Evolutionary conservation across 495 filamentous ascomycete genomes (phyloP).

Genomic region (Mycothermus thermophilus): DNA sequence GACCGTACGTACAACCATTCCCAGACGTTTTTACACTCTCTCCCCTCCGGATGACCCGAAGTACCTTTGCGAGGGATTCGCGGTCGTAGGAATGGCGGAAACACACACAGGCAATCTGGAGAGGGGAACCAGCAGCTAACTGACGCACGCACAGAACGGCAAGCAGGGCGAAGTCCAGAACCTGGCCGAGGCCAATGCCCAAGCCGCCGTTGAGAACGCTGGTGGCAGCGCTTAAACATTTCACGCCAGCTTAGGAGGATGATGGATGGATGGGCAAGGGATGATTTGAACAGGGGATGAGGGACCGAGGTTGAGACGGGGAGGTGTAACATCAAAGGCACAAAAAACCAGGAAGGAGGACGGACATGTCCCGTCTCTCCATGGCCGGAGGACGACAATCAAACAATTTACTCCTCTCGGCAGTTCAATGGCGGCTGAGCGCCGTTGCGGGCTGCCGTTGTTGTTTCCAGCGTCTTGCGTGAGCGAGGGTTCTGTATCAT

Average conservation of each 20-base stretch:
- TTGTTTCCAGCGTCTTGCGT: conserved; percentile 4
- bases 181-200: conserved; percentile 58
- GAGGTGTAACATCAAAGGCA: neutral
- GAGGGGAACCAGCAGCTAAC: too few relatives aligned
- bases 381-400: too few relatives aligned
- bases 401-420: too few relatives aligned
- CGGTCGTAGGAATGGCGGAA: neutral
- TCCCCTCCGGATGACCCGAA: too few relatives aligned
- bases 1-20: conserved; percentile 85
- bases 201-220: conserved; percentile 38
- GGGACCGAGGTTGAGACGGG: neutral
- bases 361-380: too few relatives aligned
- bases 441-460: too few relatives aligned
- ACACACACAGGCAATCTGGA: conserved; percentile 16
- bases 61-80: too few relatives aligned
- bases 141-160: conserved; percentile 78
- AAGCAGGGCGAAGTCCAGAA: conserved; percentile 83
- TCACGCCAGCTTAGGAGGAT: too few relatives aligned
- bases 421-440: too few relatives aligned
- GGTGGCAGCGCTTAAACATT: conserved; percentile 6
- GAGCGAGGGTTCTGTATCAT: conserved; percentile 16
- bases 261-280: neutral
- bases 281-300: neutral
- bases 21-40: too few relatives aligned
- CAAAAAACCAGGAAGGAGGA: too few relatives aligned